Evolutionary conservation across 495 filamentous ascomycete species (phyloP), one percentile per base, ranked within the genome.

Genomic region (Rhizodiscina lignyota): DNA sequence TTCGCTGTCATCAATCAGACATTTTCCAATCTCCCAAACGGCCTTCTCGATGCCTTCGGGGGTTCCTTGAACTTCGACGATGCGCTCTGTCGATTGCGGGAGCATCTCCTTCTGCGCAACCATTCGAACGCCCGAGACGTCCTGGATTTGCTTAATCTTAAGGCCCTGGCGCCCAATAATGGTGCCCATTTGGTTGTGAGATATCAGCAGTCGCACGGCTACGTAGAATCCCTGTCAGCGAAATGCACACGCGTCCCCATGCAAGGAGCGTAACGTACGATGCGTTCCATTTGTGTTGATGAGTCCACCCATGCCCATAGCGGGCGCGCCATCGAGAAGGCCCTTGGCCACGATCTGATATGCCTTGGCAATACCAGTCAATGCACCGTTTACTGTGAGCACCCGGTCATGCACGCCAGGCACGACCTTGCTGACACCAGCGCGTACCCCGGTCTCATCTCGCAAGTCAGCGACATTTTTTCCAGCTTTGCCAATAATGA

Each of bases 71-170:
- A 97, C 80, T 53, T 96, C 91, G 36, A 97, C 91, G 45, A 97
- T 82, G 31, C 89, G 79, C 61, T 97, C 89, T n/a, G 89, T 97
- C 10, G 89, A 97, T 55, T 96, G 89, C 18, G 89, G 89, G 21
- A 96, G 76, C 89, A 97, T 96, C 51, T 97, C 89, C 62, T 97
- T 97, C 56, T 94, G 86, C 32, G 89, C 89, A 21, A 96, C 85
- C 89, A 97, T 96, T 45, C 89, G 83, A 38, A 94, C 87, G 42
- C 86, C 84, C 2, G 91, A 96, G 8, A 77, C 75, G 59, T 97
- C 91, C 56, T 97, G 89, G 47, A 97, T 97, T 56, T 93, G 80
- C 69, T 97, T 97, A 65, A 97, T 97, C 65, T 94, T 96, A 40
- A 92, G 67, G 30, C 89, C 89, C 61, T 85, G 79, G 35, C 85